Evolutionary conservation across 306 rosid species (phyloP), one percentile per base, ranked within the genome.

Genomic region (Cucurbita pepo): DNA sequence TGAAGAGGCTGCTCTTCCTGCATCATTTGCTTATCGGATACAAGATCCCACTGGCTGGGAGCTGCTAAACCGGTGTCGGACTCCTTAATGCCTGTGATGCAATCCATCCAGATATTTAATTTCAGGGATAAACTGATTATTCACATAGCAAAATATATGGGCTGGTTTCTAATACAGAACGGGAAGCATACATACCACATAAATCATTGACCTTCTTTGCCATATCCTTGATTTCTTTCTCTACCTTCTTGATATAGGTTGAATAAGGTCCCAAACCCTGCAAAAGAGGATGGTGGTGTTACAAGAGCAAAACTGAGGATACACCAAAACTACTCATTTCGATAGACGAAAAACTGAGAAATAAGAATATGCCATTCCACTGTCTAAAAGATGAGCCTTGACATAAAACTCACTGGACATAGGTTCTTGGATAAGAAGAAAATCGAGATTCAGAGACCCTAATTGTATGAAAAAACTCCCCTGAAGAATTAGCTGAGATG

Each of bases 1-100:
- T 95, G 99, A 78, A 95, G 97, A 59, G 99, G 99, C 79, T 95
- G 97, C 89, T 95, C 99, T 82, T 95, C 99, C 82, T 95, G 99
- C 99, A 95, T 95, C 99, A 95, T 91, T 66, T 95, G 99, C 88
- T 95, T 95, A 81, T 95, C 99, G 43, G 99, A 95, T 69, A 95
- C 97, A 77, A 91, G 99, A 88, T 95, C 99, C 96, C 97, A 95
- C 79, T 95, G 99, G 81, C 99, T 95, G 57, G 99, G 99, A 59
- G 97, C 99, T 77, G 97, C 99, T 77, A 95, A 78, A 38, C 99
- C 99, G 83, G 99, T 95, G 81, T 95, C 99, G 70, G 99, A 95
- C 81, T 95, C 99, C 84, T 95, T 95, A 69, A 95, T 95, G 67
- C 99, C 99, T 95, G 69, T 59, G 69, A 36, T 47, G 63, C 37